A percentile compares a stretch with the other conserved stretches of the same genome.
Conservation (phyloP, 129 eudicot species). For the Flaveria ramosissima region DNA sequence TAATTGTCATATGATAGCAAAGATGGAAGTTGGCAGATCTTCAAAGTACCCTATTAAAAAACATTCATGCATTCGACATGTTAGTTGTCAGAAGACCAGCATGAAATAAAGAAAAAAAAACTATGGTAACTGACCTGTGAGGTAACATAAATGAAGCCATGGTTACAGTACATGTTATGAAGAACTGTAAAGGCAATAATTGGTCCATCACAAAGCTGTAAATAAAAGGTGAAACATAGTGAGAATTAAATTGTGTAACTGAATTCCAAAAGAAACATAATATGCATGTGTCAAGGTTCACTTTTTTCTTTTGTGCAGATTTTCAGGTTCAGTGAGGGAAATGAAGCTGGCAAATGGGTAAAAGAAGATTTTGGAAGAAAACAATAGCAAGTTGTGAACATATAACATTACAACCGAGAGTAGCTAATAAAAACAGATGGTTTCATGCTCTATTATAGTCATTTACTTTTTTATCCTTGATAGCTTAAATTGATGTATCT, state of each 20-base stretch:
- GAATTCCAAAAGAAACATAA: neutral
- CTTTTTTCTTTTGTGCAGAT: neutral
- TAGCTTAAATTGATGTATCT: neutral
- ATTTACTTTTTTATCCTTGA: too few species aligned
- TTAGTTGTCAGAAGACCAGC: conserved; percentile 8
- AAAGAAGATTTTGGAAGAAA: conserved; percentile 2
- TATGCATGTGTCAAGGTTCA: neutral
- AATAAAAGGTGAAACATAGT: conserved; percentile 8
- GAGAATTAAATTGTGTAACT: neutral
- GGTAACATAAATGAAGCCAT: conserved; percentile 89
- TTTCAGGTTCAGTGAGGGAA: neutral
- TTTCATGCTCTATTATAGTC: neutral
- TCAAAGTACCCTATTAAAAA: conserved; percentile 68
- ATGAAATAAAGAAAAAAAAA: neutral
- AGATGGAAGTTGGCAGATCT: conserved; percentile 94
- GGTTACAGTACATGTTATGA: conserved; percentile 93
- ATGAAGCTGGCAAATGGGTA: neutral
- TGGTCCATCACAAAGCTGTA: conserved; percentile 96
- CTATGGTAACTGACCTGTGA: conserved; percentile 57
- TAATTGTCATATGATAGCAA: conserved; percentile 73
- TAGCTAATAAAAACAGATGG: neutral
- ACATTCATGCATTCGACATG: conserved; percentile 3
- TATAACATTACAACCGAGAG: neutral
- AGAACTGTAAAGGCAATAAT: conserved; percentile 90
- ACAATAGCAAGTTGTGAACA: neutral